Evolutionary conservation across 192 early-diverging fungal species (phyloP), one percentile per base, ranked within the genome.

Genomic region (Lobulomyces angularis): DNA sequence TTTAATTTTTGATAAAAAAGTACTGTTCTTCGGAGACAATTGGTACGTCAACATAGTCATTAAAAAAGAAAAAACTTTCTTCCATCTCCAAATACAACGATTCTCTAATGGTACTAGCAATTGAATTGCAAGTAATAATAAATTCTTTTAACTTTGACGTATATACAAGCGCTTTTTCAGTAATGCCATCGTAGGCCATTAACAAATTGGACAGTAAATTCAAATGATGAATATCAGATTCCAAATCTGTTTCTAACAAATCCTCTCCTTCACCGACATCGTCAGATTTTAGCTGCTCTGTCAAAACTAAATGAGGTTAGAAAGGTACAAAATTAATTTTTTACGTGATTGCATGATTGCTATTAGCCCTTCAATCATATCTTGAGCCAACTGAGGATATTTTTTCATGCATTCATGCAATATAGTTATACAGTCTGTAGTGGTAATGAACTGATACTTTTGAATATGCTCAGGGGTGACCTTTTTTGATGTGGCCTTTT

Each of bases 21-120:
- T 44, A 65, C 65, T 74, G 71, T 45, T 74, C 68, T 23, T 73
- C 67, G 29, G 62, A 62, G 2, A 67, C 59, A 51, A 75, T 74
- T 3, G 72, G 69, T 9, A 73, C 56, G 53, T 75, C 72, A 29
- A 61, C 46, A 46, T 58, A 72, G 37, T 67, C 60, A 29, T 62
- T 75, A 46, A 65, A 67, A 37, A 74, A 75, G 38, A 55, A 75
- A 41, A 75, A 75, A 14, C 60, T 55, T 42, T 42, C 60, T 41
- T 75, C 72, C 27, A 75, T 29, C 28, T 68, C 53, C 33, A 8
- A 19, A 20, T 65, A 71, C 28, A 75, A 39, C 7, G 45, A 31
- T 31, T 69, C 67, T 7, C 72, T 50, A 12, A 72, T 41, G 27
- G 39, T 43, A 7, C 32, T 38, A 18, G 72, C 57, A 5, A 31